Evolutionary conservation across 441 rosid species (phyloP), one percentile per base, ranked within the genome.

Genomic region (Jatropha podagrica): DNA sequence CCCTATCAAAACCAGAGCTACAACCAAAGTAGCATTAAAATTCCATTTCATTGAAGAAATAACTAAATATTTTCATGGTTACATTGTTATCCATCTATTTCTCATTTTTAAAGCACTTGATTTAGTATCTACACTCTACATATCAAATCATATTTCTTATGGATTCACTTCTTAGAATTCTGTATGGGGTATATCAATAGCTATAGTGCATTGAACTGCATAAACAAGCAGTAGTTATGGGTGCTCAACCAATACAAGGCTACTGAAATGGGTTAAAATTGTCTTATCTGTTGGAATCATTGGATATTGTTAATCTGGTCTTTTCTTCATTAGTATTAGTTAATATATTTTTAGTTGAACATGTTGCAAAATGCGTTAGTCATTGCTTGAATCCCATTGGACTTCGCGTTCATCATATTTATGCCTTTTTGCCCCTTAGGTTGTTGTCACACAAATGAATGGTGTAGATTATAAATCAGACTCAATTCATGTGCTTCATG

Each of bases 401-500:
- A 64, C 20, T 48, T 71, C 62, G 32, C 44, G 11, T 77, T 63
- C 56, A 64, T 44, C 4, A 2, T 58, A 18, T 27, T 20, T 48
- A 27, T 48, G 37, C n/a, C 10, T 66, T 69, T 66, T 74, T 67
- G n/a, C 46, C 46, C 14, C 20, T 32, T 75, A 96, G 98, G 97
- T 94, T 37, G 86, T 96, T 77, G 90, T 96, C 69, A 87, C 91
- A 73, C 98, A 94, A 56, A 86, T 83, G 85, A 90, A 86, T 80
- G 98, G 96, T 46, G 84, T 71, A 38, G 92, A 90, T 74, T 86
- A 86, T 75, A 60, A 85, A 68, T 84, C 94, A 63, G 98, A 93
- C 81, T 87, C 98, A 74, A 90, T 96, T 76, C 95, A 94, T 72
- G 80, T 79, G 68, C 89, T 96, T 80, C 97, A 91, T 76, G 96